Percentiles rank a stretch among this genome's conserved stretches.
These are phyloP conservation scores for Sphaerosporella brunnea DNA, from an alignment of 495 filamentous ascomycete species.

Conservation along the genomic window DNA sequence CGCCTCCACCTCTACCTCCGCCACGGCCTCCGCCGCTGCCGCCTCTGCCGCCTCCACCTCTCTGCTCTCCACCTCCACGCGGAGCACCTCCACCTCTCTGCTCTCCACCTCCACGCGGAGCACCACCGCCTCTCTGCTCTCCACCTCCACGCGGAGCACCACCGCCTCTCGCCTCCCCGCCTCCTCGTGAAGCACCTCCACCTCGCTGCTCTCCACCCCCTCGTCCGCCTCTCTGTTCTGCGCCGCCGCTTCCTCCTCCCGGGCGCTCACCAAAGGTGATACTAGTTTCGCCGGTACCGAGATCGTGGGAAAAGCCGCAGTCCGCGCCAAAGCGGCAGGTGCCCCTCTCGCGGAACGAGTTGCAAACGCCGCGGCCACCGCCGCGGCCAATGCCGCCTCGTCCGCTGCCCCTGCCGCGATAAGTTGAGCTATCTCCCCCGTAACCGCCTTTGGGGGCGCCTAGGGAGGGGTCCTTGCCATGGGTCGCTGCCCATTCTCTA, in stretches of 20 bases:
- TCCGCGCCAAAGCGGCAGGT: constrained; percentile 9
- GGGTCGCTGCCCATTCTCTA: constrained; percentile 29
- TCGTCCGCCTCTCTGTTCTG: constrained; percentile 8
- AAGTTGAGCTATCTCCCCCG: too few species aligned
- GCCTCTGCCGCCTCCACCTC: too few species aligned
- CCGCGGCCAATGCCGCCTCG: neutral
- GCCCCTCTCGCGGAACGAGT: constrained; percentile 9
- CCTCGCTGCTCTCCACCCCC: constrained; percentile 9
- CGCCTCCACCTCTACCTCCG: too few species aligned
- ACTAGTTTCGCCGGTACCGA: neutral
- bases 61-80: constrained; percentile 7
- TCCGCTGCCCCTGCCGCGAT: constrained; percentile 25
- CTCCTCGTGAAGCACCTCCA: constrained; percentile 7
- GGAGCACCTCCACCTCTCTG: too few species aligned
- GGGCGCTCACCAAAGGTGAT: neutral
- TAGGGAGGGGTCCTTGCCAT: too few species aligned
- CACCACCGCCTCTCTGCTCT: constrained; percentile 9
- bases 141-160: constrained; percentile 9
- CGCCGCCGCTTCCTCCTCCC: constrained; percentile 1
- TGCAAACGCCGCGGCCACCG: constrained; percentile 5
- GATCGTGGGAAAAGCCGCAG: constrained; percentile 11
- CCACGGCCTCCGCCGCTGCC: too few species aligned
- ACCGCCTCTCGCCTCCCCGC: too few species aligned
- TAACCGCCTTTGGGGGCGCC: constrained; percentile 27
- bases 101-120: constrained; percentile 7